phyloP scores from a whole-genome alignment of 305 asterid species.

The Solanum chacoense region DNA sequence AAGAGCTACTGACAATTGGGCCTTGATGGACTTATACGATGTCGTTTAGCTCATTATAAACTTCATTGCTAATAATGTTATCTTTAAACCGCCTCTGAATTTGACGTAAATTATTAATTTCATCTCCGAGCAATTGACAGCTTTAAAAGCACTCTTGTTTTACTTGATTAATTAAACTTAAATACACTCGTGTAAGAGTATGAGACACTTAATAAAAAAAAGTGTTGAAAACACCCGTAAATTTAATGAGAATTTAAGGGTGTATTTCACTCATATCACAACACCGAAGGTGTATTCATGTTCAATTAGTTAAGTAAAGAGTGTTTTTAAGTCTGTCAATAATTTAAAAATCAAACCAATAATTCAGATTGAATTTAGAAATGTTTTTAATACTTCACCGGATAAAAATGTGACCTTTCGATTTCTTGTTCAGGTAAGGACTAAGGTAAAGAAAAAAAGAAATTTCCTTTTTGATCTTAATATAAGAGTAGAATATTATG shows the following conservation, averaged over 20 bases:
- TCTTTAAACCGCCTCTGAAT: not conserved
- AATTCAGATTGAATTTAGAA: too few species aligned
- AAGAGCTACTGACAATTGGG: not conserved
- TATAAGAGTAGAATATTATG: not conserved
- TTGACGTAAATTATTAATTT: fast-evolving
- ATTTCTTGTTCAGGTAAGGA: not conserved
- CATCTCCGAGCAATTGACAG: not conserved
- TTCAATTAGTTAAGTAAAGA: not conserved
- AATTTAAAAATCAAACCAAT: too few species aligned
- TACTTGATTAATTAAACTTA: too few species aligned
- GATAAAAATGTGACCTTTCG: not conserved
- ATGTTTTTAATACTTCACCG: too few species aligned
- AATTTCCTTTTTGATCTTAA: not conserved
- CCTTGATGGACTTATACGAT: not conserved
- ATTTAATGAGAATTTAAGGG: not conserved
- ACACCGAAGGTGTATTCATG: not conserved
- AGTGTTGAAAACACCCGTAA: not conserved
- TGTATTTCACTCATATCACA: not conserved
- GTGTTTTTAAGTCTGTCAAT: too few species aligned
- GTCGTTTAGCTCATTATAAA: not conserved
- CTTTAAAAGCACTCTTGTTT: fast-evolving
- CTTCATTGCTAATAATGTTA: not conserved
- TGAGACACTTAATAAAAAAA: not conserved
- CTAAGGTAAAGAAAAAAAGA: not conserved
- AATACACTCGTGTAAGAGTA: too few species aligned